Base-by-base conservation (phyloP, 208 protist genomes). In the Wallacemonas sp. region DNA sequence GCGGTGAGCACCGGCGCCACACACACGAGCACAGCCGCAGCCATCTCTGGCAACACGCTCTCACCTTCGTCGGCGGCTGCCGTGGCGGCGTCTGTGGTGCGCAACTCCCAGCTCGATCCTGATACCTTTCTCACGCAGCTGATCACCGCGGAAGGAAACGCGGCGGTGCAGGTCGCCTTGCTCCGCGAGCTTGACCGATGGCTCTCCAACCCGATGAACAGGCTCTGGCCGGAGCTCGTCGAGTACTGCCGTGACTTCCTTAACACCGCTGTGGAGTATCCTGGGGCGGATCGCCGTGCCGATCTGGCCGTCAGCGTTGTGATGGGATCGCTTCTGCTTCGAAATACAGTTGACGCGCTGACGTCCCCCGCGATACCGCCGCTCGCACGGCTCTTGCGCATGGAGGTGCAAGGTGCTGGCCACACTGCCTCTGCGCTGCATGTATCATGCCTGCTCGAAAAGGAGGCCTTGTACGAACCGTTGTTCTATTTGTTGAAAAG, bases 391-490 rank as follows among this genome's bases (percentile, higher is more conserved):
- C 47, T 68, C 3, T 49, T 68, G 28, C 62, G 62, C 27, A 60
- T 24, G 2, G 31, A 58, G 22, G 30, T 69, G 4, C 38, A 68
- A 21, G 33, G 34, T 26, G 26, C 62, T 26, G 31, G 72, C 22
- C 66, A 74, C 64, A 63, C 46, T 30, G 22, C 72, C 12, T 60
- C 74, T 0, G 66, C 70, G 41, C 53, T 63, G 12, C 62, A 62
- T 0, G 45, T 88, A 41, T 74, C 77, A 11, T 54, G 64, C 22
- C 63, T 77, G 64, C 17, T 91, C 12, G 67, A 68, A 41, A 75
- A 68, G 34, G 85, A 91, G 58, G 22, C 34, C 6, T 28, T 79
- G 22, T 44, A 87, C 30, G 70, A 82, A 36, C 77, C 70, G 36
- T 51, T 91, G 34, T 59, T 85, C 14, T 63, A 80, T 31, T 0